phyloP scores from a whole-genome alignment of 192 early-diverging fungal species.

The Coemansia sp. region DNA sequence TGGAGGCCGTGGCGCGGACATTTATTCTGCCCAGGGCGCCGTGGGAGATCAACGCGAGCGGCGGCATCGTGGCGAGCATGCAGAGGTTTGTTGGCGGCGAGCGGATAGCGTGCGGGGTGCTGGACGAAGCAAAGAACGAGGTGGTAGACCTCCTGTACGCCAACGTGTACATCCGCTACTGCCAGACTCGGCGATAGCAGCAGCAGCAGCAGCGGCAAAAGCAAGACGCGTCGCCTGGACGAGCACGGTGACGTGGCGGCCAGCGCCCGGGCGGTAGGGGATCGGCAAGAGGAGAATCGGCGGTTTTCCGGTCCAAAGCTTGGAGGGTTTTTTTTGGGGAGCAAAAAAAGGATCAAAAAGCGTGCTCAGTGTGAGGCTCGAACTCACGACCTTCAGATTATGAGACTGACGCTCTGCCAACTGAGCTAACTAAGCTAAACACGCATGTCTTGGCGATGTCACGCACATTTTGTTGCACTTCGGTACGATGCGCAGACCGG shows the following conservation, averaged over 20 bases:
- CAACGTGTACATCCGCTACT: constrained; percentile 26
- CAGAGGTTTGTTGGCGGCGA: constrained; percentile 13
- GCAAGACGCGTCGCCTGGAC: no score
- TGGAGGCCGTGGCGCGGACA: constrained; percentile 17
- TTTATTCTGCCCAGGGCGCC: constrained; percentile 26
- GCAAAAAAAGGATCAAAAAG: constrained; percentile 2
- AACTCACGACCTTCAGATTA: constrained; percentile 35
- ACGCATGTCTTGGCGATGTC: neutral
- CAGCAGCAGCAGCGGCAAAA: no score
- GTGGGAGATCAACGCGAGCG: constrained; percentile 16
- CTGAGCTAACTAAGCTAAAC: constrained; percentile 16
- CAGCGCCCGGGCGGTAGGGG: no score
- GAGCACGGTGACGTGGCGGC: no score
- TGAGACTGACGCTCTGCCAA: constrained; percentile 33
- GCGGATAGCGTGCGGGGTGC: constrained; percentile 7
- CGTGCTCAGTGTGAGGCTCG: constrained; percentile 23
- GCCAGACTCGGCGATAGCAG: no score
- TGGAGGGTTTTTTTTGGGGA: no score
- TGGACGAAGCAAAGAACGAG: constrained; percentile 20
- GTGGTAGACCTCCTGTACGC: constrained; percentile 28
- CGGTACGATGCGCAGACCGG: no score
- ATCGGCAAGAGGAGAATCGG: no score
- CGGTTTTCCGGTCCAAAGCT: no score
- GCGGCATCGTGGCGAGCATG: neutral
- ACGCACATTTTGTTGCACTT: no score